A percentile compares a stretch with the other conserved stretches of the same genome.
These are phyloP conservation scores for Coccomyxa sp. DNA, from an alignment of 139 green algal genomes.

Conservation along the genomic window DNA sequence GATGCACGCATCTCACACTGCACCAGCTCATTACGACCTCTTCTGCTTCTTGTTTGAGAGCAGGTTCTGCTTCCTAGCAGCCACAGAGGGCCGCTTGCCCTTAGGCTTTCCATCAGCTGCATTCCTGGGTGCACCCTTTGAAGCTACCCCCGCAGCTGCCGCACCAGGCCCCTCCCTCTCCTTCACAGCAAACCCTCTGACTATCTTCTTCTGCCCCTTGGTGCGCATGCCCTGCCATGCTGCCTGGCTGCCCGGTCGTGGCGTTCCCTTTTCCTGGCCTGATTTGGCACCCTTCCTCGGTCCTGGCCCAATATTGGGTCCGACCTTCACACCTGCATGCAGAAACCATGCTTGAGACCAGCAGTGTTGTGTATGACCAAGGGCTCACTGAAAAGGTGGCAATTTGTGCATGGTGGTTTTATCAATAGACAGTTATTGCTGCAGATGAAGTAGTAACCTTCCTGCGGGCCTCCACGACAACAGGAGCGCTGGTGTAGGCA, in stretches of 20 bases:
- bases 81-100: conserved; percentile 40
- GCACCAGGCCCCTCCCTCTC: background rate
- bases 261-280: background rate
- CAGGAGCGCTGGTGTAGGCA: too few relatives aligned
- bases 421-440: too few relatives aligned
- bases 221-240: conserved; percentile 49
- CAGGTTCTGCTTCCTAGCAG: conserved; percentile 26
- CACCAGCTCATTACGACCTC: too few relatives aligned
- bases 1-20: too few relatives aligned
- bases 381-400: too few relatives aligned
- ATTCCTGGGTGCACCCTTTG: background rate
- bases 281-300: background rate
- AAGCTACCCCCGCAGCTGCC: background rate
- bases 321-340: background rate
- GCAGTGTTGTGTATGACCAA: too few relatives aligned
- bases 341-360: background rate
- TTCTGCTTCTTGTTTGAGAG: too few relatives aligned
- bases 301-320: background rate
- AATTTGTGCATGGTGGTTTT: too few relatives aligned
- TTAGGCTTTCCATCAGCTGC: background rate
- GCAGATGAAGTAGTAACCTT: too few relatives aligned
- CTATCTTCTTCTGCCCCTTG: conserved; percentile 37
- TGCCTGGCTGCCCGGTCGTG: background rate
- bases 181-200: background rate
- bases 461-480: too few relatives aligned